phyloP scores from a whole-genome alignment of 768 basidiomycete genomes.

The Cyathus striatus region DNA sequence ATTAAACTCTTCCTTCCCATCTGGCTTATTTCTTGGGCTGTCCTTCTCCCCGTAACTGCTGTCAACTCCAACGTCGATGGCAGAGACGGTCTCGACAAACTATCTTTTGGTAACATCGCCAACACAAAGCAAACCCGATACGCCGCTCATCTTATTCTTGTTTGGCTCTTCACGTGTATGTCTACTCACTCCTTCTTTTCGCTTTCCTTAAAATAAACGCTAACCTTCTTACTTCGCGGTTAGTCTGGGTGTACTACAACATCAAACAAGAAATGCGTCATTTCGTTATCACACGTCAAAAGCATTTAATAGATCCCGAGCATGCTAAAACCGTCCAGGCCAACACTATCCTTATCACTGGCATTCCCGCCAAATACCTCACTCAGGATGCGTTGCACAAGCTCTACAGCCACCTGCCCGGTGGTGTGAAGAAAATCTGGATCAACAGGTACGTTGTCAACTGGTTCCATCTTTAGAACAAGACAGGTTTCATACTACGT shows the following conservation, averaged over 20 bases:
- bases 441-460: conserved; percentile 63
- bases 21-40: conserved; percentile 84
- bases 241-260: conserved; percentile 85
- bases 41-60: conserved; percentile 74
- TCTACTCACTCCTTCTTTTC: conserved; percentile 4
- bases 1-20: conserved; percentile 79
- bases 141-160: conserved; percentile 74
- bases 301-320: conserved; percentile 67
- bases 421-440: conserved; percentile 90
- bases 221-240: not conserved
- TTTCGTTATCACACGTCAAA: conserved; percentile 77
- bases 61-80: conserved; percentile 42
- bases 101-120: conserved; percentile 80
- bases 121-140: conserved; percentile 48
- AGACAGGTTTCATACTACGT: not conserved
- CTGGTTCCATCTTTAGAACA: not conserved
- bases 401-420: conserved; percentile 81
- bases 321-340: conserved; percentile 83
- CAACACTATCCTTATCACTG: conserved; percentile 86
- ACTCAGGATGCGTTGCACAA: conserved; percentile 59
- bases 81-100: conserved; percentile 56
- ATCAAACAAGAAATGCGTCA: conserved; percentile 76
- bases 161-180: conserved; percentile 76
- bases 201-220: not conserved
- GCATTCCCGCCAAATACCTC: conserved; percentile 77